Evolutionary conservation across 2,329 filamentous ascomycete genomes (phyloP).

Genomic region (Colletotrichum filicis): DNA sequence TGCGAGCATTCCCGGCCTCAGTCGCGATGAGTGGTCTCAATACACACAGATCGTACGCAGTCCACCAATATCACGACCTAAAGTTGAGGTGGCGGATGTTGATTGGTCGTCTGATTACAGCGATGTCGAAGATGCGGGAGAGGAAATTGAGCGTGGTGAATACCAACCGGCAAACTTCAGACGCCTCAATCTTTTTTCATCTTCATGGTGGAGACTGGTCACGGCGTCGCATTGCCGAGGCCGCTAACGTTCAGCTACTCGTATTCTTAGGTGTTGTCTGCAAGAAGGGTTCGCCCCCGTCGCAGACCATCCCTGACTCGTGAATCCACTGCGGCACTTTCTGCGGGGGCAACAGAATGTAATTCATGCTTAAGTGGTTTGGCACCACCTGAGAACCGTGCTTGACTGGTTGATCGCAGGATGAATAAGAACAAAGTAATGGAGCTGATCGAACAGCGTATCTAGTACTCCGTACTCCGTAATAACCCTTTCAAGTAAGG

Average conservation of each 20-base stretch:
- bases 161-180: neutral
- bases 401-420: neutral
- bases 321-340: constrained; percentile 1
- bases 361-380: neutral
- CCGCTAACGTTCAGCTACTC: constrained; percentile 11
- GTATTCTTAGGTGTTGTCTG: constrained; percentile 1
- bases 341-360: neutral
- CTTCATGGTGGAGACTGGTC: constrained; percentile 5
- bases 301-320: constrained; percentile 14
- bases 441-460: neutral
- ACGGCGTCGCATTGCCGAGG: constrained; percentile 19
- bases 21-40: neutral
- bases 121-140: neutral
- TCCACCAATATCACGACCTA: neutral
- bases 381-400: neutral
- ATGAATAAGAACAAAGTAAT: neutral
- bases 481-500: neutral
- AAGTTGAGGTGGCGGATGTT: neutral
- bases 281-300: constrained; percentile 6
- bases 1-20: neutral
- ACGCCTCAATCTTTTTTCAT: neutral
- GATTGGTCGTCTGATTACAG: neutral
- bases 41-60: neutral
- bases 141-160: neutral
- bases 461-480: neutral